A percentile compares a stretch with the other conserved stretches of the same genome.
Conservation (phyloP, 495 filamentous ascomycete species). For the Evernia prunastri region DNA sequence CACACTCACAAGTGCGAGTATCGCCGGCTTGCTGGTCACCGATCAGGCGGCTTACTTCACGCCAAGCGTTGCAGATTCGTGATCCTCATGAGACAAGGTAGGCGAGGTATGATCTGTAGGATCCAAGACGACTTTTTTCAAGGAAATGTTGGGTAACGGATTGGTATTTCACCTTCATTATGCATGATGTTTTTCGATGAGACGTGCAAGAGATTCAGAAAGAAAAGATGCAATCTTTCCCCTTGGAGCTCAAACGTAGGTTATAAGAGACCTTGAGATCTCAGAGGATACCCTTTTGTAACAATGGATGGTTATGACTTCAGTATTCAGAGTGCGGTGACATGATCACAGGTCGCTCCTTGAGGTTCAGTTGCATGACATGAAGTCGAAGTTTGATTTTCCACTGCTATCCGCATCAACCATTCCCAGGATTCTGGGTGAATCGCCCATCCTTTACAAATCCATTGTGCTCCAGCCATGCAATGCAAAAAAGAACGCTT, state of each 20-base stretch:
- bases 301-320: not conserved
- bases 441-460: not conserved
- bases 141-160: not conserved
- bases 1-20: constrained; percentile 72
- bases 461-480: not conserved
- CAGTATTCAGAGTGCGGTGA: not conserved
- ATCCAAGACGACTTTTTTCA: not conserved
- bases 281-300: not conserved
- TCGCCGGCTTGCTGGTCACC: constrained; percentile 70
- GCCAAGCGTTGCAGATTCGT: constrained; percentile 20
- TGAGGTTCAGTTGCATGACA: not conserved
- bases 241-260: not conserved
- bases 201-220: not conserved
- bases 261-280: not conserved
- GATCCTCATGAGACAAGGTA: not conserved
- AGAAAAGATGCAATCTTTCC: not conserved
- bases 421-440: not conserved
- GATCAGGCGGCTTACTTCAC: constrained; percentile 39
- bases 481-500: not conserved
- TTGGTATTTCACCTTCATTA: not conserved
- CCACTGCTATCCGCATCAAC: not conserved
- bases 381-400: not conserved
- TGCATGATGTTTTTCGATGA: not conserved
- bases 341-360: not conserved
- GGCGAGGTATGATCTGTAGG: not conserved